phyloP scores from a whole-genome alignment of 2,329 filamentous ascomycete genomes.

The Botrytis pseudocinerea region DNA sequence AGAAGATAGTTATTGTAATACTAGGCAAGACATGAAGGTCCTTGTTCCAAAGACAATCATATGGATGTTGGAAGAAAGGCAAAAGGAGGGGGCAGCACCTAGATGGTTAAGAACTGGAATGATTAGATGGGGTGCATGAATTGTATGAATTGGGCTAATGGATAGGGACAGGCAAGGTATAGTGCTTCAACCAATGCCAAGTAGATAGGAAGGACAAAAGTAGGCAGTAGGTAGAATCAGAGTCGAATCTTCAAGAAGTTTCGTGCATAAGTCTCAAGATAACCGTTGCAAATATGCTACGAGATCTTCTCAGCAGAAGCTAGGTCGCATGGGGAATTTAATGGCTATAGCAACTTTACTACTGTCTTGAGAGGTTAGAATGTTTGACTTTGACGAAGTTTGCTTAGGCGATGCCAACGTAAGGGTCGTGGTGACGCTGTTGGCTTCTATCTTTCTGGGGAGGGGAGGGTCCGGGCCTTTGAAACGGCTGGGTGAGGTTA shows the following conservation, averaged over 20 bases:
- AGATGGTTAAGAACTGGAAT: too few species aligned
- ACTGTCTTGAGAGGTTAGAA: background rate
- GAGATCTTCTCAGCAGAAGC: background rate
- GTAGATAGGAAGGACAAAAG: background rate
- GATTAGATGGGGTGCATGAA: too few species aligned
- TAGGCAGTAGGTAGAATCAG: background rate
- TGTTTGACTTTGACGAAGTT: background rate
- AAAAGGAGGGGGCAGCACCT: too few species aligned
- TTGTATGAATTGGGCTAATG: too few species aligned
- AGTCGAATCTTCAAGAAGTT: background rate
- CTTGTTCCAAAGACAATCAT: background rate
- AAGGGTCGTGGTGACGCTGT: background rate
- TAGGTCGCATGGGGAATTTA: background rate
- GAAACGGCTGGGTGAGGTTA: background rate
- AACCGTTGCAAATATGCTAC: background rate
- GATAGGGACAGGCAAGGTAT: too few species aligned
- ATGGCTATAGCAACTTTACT: background rate
- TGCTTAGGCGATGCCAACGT: background rate
- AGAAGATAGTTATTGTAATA: background rate
- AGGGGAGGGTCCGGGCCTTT: background rate
- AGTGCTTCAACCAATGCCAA: background rate
- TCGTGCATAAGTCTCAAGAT: background rate
- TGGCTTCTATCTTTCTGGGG: background rate
- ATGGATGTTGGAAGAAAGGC: too few species aligned
- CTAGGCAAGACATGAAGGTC: background rate